Evolutionary conservation across 139 green algal species (phyloP), one percentile per base, ranked within the genome.

Genomic region (Closterium sp.): DNA sequence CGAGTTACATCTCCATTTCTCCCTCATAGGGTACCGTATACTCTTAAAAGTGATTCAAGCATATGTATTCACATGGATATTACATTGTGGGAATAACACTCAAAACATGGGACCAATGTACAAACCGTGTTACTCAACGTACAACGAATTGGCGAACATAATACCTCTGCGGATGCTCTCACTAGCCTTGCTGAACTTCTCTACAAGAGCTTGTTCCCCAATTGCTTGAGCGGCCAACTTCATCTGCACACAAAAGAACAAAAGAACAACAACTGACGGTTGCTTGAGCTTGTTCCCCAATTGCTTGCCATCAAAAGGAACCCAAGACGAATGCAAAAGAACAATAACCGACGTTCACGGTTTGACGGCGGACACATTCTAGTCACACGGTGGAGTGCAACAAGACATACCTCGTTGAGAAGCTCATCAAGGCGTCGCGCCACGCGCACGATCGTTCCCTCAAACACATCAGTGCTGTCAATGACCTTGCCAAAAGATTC

Each of bases 61-160:
- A 12, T 55, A 4, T 55, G 36, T 55, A 55, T 55, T 55, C 6
- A 55, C 36, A 55, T 55, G 4, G 4, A 55, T 55, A 6, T 6
- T 55, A 55, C 4, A 12, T 55, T 55, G 36, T 55, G 36, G n/a
- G n/a, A n/a, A n/a, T n/a, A n/a, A n/a, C n/a, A n/a, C 36, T 55
- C 36, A 55, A 6, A 6, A 6, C 4, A 55, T 4, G 4, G 4
- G 4, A 55, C 36, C 6, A 6, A 55, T 6, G 36, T 55, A 6
- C 36, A 55, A 3, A 76, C 55, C 55, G 25, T 19, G 55, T 76
- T 19, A 76, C 55, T 76, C 55, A 76, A 76, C 55, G 25, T 99
- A 99, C 32, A 99, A 94, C 1, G 95, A 98, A 7, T 97, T 97
- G 7, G 97, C 96, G 94, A 99, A 99, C 91, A 99, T 97, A 93